phyloP scores from a whole-genome alignment of 2,329 filamentous ascomycete species.

The Bipolaris cookei region DNA sequence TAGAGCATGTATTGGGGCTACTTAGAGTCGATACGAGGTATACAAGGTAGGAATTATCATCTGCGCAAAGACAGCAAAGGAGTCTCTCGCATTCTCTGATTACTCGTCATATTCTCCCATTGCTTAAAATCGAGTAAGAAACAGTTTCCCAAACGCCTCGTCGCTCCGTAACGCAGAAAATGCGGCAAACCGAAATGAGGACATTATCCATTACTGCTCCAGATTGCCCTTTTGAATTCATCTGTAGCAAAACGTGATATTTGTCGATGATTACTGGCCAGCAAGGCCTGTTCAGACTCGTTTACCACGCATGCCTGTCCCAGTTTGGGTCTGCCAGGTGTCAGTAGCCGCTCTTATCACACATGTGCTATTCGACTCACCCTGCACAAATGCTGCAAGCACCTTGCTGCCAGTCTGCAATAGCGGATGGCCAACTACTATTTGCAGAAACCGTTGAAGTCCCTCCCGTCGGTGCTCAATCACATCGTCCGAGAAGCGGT shows the following conservation, averaged over 20 bases:
- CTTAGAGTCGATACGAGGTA: neutral
- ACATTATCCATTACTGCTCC: neutral
- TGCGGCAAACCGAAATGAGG: constrained; percentile 9
- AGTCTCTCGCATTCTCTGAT: neutral
- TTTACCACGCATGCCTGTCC: constrained; percentile 65
- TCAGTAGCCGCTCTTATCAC: constrained; percentile 18
- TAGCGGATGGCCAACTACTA: constrained; percentile 94
- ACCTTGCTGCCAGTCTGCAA: constrained; percentile 98
- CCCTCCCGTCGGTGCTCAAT: constrained; percentile 93
- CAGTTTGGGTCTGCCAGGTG: constrained; percentile 73
- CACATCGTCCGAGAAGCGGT: constrained; percentile 96
- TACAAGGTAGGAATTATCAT: neutral
- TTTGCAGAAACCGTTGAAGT: constrained; percentile 93
- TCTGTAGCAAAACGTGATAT: neutral
- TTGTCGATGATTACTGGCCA: neutral
- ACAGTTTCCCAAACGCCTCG: constrained; percentile 24
- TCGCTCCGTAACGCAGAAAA: constrained; percentile 34
- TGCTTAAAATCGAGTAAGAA: constrained; percentile 7
- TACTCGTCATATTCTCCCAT: neutral
- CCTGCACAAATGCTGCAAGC: constrained; percentile 93
- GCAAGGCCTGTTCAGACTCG: neutral
- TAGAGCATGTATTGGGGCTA: neutral
- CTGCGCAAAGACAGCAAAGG: neutral
- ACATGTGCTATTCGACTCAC: constrained; percentile 55
- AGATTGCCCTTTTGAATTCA: neutral